These are phyloP conservation scores for Peronospora tabacina DNA, from an alignment of 352 stramenopile species.

Conservation along the genomic window DNA sequence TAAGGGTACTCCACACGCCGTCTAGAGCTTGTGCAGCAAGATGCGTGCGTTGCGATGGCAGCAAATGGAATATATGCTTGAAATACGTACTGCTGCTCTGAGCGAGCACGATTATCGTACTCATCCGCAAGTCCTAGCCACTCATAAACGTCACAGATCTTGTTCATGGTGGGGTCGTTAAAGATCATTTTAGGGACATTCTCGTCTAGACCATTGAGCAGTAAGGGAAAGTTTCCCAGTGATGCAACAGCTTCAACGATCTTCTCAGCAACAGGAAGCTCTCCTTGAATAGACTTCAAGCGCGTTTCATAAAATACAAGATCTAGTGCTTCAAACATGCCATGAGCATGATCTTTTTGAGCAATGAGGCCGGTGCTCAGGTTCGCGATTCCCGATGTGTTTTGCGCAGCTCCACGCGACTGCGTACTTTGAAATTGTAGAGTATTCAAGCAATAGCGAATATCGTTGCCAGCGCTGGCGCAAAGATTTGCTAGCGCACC, in stretches of 20 bases:
- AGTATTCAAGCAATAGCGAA: constrained; percentile 94
- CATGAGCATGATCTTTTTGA: constrained; percentile 51
- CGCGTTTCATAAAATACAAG: constrained; percentile 67
- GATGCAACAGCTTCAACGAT: constrained; percentile 64
- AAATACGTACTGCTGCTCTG: constrained; percentile 71
- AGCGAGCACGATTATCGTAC: constrained; percentile 48
- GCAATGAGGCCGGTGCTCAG: constrained; percentile 36
- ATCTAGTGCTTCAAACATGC: constrained; percentile 61
- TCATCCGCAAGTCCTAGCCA: constrained; percentile 77
- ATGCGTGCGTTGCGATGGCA: constrained; percentile 53
- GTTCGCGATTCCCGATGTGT: constrained; percentile 12
- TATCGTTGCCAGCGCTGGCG: constrained; percentile 79
- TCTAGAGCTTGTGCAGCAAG: constrained; percentile 67
- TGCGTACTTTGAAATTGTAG: constrained; percentile 91
- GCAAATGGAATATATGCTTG: constrained; percentile 63
- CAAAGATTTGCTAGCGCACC: constrained; percentile 56
- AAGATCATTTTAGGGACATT: constrained; percentile 85
- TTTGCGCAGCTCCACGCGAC: constrained; percentile 14
- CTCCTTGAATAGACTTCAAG: constrained; percentile 38
- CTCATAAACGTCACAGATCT: constrained; percentile 72
- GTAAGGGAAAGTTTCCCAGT: constrained; percentile 67
- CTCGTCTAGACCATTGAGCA: constrained; percentile 86
- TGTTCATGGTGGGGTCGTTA: constrained; percentile 86
- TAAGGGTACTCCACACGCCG: constrained; percentile 68
- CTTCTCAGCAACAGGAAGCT: constrained; percentile 29